Base-by-base conservation (phyloP, 352 stramenopile species). In the Globisporangium solare region DNA sequence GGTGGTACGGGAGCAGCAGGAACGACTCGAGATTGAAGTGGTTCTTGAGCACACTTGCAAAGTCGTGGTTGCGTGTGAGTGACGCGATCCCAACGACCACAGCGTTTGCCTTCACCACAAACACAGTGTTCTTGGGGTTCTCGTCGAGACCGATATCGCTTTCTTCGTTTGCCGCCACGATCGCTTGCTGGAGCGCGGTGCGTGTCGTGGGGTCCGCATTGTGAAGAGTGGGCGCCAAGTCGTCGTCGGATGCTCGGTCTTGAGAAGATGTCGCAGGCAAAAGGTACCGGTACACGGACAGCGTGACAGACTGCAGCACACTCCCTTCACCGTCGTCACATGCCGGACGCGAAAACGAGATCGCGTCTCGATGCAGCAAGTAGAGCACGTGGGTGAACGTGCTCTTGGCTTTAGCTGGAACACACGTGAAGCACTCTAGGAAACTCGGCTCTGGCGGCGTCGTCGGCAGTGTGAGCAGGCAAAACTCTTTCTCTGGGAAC, bases 11-110 rank as follows among this genome's bases (percentile, higher is more conserved):
- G 58, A 80, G 71, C 50, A 75, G 59, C 40, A 91, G 60, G 14
- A 89, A 81, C 10, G 75, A 71, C 48, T 92, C 80, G 22, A 92
- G 60, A 51, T 84, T 54, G 35, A 89, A 92, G 47, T 83, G 65
- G 21, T 88, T 70, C 41, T 82, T 71, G 18, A 92, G 48, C 22
- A 71, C 70, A 32, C 54, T 78, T 2, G 73, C 71, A 12, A 83
- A 64, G 31, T 83, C 80, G 39, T 70, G 68, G 18, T 88, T 61
- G 18, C 70, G 68, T 21, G 66, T 58, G 32, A 89, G 70, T 32
- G 70, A 71, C 41, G 66, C 77, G 14, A 82, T 46, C 0, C 73
- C 75, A 8, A 86, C 67, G 10, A 75, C 42, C 10, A 76, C 53
- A 37, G 54, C 56, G 24, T 83, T 86, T 7, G 81, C 71, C 39